Evolutionary conservation across 805 yeast species (phyloP), one percentile per base, ranked within the genome.

Genomic region (Ogataea parapolymorpha): DNA sequence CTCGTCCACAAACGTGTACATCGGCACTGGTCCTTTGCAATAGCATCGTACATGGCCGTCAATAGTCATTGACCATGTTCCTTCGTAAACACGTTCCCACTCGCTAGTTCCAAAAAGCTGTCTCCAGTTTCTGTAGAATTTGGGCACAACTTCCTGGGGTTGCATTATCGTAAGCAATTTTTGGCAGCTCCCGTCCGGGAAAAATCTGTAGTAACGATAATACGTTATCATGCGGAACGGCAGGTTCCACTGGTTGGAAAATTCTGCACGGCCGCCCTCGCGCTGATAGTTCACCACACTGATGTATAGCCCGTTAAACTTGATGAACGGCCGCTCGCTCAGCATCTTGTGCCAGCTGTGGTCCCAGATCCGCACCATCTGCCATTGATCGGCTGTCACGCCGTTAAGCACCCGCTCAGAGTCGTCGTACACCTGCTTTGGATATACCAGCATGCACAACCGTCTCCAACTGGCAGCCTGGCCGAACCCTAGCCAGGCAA

Each of bases 151-250:
- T 31, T 65, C 60, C 2, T 62, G 58, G 0, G 98, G 98, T 53
- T 85, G 91, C 40, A 78, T 70, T 3, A 83, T 74, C 0, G 95
- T 77, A 20, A 87, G 71, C 22, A 85, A 71, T 55, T 84, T 77
- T 31, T 85, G 64, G 45, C 87, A 83, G 1, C 74, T 66, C 0
- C 98, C 97, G 55, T 85, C 84, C 0, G 82, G 81, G 58, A 73
- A 85, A 55, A 91, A 89, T 47, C 97, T 70, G 26, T 82, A 63
- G 60, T 89, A 93, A 48, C 99, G 68, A 58, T 87, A 91, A 57
- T 91, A 91, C 0, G 96, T 86, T 29, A 91, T 85, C 58, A 88
- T 79, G 51, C 86, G 79, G 15, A 85, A 77, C 2, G 96, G 96
- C 45, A 79, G 78, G 32, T 72, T 62, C 83, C 93, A 79, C 5